Evolutionary conservation across 306 rosid species (phyloP).

Genomic region (Acacia crassicarpa): DNA sequence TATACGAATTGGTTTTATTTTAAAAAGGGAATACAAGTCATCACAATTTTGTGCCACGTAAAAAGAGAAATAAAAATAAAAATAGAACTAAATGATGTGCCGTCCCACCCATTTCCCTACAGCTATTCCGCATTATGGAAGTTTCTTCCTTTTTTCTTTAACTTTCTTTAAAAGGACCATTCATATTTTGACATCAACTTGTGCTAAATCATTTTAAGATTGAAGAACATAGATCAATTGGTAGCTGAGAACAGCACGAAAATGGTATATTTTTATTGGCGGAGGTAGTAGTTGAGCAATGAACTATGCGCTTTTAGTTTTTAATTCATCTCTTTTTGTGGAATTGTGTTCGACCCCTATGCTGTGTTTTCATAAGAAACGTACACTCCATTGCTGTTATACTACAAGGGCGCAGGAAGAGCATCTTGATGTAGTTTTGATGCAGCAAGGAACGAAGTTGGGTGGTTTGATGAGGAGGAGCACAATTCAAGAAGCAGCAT

Average conservation of each 20-base stretch:
- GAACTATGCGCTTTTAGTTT: too few species aligned
- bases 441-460: too few species aligned
- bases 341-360: too few species aligned
- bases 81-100: background rate
- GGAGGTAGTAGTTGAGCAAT: background rate
- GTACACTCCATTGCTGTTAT: too few species aligned
- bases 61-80: background rate
- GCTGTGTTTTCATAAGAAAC: too few species aligned
- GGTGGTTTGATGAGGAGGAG: too few species aligned
- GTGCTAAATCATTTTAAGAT: background rate
- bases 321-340: too few species aligned
- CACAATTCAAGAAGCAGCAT: constrained; percentile 21
- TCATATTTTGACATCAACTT: background rate
- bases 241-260: background rate
- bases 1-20: too few species aligned
- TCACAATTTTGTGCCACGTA: background rate
- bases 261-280: background rate
- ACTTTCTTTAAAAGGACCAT: background rate
- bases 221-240: background rate
- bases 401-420: too few species aligned
- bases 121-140: background rate
- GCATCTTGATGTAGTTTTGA: too few species aligned
- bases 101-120: background rate
- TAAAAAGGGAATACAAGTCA: too few species aligned
- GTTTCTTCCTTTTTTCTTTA: background rate